phyloP scores from a whole-genome alignment of 768 basidiomycete genomes.

The Tulasnella sp. region DNA sequence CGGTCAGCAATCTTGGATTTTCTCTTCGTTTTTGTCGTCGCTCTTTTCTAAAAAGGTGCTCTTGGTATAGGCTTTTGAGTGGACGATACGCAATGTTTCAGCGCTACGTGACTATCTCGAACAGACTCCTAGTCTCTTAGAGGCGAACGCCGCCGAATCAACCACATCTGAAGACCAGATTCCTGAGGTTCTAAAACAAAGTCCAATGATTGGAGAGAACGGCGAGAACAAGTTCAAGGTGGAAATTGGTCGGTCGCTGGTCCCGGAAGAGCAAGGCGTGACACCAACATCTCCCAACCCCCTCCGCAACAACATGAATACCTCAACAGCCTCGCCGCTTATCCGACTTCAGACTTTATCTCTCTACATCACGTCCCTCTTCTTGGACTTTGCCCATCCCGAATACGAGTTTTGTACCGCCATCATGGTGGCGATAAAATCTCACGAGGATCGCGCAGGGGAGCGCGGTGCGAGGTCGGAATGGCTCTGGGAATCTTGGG shows the following conservation, averaged over 20 bases:
- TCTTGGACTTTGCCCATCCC: constrained; percentile 48
- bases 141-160: constrained; percentile 1
- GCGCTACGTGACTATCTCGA: constrained; percentile 52
- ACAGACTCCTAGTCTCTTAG: constrained; percentile 24
- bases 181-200: constrained; percentile 54
- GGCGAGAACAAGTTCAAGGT: constrained; percentile 50
- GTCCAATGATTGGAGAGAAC: constrained; percentile 51
- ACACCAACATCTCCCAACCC: constrained; percentile 13
- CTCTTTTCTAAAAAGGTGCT: background rate
- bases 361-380: constrained; percentile 55
- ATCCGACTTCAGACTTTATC: constrained; percentile 34
- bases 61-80: constrained; percentile 53
- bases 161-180: constrained; percentile 27
- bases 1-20: constrained; percentile 27
- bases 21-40: background rate
- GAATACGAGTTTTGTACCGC: constrained; percentile 47
- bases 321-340: constrained; percentile 1
- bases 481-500: constrained; percentile 68
- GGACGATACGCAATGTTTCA: constrained; percentile 49
- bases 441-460: constrained; percentile 47
- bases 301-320: no score
- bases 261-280: constrained; percentile 12
- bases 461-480: constrained; percentile 53
- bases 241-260: constrained; percentile 23
- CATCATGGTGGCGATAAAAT: constrained; percentile 65